Conservation (phyloP, 805 yeast species). For the Barnettozyma siamensis region DNA sequence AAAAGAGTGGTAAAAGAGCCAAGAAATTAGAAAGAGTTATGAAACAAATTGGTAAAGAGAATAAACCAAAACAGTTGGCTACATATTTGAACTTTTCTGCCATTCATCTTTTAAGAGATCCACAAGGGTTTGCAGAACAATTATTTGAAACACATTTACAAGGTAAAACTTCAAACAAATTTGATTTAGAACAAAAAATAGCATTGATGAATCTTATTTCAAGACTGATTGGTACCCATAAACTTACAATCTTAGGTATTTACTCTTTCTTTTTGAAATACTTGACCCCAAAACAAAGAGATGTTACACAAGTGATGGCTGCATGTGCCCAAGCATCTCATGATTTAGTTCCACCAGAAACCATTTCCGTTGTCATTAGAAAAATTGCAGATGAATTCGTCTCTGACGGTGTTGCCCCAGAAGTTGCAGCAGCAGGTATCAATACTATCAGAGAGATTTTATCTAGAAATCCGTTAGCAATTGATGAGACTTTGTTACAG, state of each 20-base stretch:
- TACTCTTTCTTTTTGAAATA: constrained; percentile 86
- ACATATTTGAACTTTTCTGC: constrained; percentile 89
- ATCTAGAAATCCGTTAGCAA: constrained; percentile 90
- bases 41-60: constrained; percentile 61
- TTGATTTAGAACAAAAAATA: constrained; percentile 83
- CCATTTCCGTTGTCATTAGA: constrained; percentile 69
- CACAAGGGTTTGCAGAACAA: constrained; percentile 94
- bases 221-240: constrained; percentile 90
- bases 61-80: constrained; percentile 47
- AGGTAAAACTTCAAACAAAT: constrained; percentile 61
- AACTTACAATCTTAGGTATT: constrained; percentile 81
- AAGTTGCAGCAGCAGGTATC: constrained; percentile 97
- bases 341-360: constrained; percentile 96
- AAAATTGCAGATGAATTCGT: constrained; percentile 97
- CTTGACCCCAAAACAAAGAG: constrained; percentile 87
- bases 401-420: constrained; percentile 96
- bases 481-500: constrained; percentile 80
- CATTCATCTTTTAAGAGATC: constrained; percentile 88
- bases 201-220: constrained; percentile 83
- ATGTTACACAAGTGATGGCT: constrained; percentile 95
- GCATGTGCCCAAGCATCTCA: constrained; percentile 96
- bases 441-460: constrained; percentile 92
- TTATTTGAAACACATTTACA: constrained; percentile 68
- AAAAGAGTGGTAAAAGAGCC: constrained; percentile 73
- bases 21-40: constrained; percentile 75